A percentile compares a stretch with the other conserved stretches of the same genome.
Conservation (phyloP, 2,329 filamentous ascomycete genomes). For the Neonectria ditissima region DNA sequence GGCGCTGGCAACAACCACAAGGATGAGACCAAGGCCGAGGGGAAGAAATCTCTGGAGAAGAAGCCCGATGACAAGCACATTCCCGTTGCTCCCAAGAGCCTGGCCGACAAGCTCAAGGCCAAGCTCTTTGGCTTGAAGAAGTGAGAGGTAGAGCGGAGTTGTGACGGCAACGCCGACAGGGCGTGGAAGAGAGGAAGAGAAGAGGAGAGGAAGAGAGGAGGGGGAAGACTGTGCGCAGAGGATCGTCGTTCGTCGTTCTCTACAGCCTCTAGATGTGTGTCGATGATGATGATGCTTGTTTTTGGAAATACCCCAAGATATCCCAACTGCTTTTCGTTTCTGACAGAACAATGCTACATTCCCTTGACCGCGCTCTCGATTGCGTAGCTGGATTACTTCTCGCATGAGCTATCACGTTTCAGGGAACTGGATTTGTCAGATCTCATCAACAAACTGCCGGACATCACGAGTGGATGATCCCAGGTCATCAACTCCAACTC, state of each 20-base stretch:
- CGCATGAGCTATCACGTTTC: not conserved
- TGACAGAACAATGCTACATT: slow-evolving; percentile 23
- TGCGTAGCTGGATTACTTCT: slow-evolving; percentile 8
- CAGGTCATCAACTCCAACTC: not conserved
- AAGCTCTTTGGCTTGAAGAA: slow-evolving; percentile 68
- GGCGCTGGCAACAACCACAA: slow-evolving; percentile 68
- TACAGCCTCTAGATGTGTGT: slow-evolving; percentile 26
- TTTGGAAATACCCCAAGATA: slow-evolving; percentile 45
- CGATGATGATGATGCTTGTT: slow-evolving; percentile 32
- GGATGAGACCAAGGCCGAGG: slow-evolving; percentile 44
- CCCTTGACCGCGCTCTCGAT: slow-evolving; percentile 20
- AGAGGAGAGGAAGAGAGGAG: slow-evolving; percentile 7
- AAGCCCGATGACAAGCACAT: slow-evolving; percentile 45
- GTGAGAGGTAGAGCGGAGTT: slow-evolving; percentile 30
- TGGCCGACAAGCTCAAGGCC: slow-evolving; percentile 69
- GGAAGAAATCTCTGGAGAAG: slow-evolving; percentile 47
- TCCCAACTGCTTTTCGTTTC: slow-evolving; percentile 32
- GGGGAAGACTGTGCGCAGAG: slow-evolving; percentile 12
- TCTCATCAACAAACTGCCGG: not conserved
- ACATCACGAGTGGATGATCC: not conserved
- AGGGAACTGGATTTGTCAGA: not conserved
- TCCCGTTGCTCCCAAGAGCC: slow-evolving; percentile 51
- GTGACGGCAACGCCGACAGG: not conserved
- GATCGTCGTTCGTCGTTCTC: slow-evolving; percentile 1
- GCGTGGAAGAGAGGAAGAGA: slow-evolving; percentile 8